These are phyloP conservation scores for Harringtonia lauricola DNA, from an alignment of 2,329 filamentous ascomycete species.

Conservation along the genomic window DNA sequence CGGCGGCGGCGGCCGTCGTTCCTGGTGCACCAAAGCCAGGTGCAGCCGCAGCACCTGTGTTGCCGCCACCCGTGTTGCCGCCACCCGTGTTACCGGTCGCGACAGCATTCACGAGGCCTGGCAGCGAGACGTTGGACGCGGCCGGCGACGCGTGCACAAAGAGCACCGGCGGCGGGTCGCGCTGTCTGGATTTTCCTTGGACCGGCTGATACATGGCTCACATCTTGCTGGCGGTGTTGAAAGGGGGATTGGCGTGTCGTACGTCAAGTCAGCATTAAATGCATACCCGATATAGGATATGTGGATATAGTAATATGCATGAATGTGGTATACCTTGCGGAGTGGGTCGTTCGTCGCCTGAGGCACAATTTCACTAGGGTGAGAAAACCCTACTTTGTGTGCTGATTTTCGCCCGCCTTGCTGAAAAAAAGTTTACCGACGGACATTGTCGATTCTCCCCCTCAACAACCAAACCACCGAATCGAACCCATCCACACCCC, in stretches of 20 bases:
- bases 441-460: constrained; percentile 3
- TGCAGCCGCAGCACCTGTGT: no score
- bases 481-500: constrained; percentile 18
- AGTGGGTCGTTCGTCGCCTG: no score
- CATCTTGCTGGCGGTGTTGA: constrained; percentile 5
- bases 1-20: neutral
- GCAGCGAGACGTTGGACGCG: constrained; percentile 56
- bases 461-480: constrained; percentile 6
- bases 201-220: constrained; percentile 28
- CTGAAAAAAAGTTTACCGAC: constrained; percentile 10
- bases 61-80: neutral
- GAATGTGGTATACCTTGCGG: neutral
- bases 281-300: no score
- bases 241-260: neutral
- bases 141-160: constrained; percentile 77
- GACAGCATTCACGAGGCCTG: constrained; percentile 24
- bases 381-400: constrained; percentile 27
- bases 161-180: constrained; percentile 57
- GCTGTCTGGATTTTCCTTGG: constrained; percentile 35
- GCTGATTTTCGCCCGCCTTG: constrained; percentile 5
- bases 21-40: neutral
- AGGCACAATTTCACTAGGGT: constrained; percentile 20
- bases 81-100: neutral
- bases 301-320: neutral
- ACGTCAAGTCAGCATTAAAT: no score